These are phyloP conservation scores for Oxytropis ochrocephala DNA, from an alignment of 306 rosid species.

Conservation along the genomic window DNA sequence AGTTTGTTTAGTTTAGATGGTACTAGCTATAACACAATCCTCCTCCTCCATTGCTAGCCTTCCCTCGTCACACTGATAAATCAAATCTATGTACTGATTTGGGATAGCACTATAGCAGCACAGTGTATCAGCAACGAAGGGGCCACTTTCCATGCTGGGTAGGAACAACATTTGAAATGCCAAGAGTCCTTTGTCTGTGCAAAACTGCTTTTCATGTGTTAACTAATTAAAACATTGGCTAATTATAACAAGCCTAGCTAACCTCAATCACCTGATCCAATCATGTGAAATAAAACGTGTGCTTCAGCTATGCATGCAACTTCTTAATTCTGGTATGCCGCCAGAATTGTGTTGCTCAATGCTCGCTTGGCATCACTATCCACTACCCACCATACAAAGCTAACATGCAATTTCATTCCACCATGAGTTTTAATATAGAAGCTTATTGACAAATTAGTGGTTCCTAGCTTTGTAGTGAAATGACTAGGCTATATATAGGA, in stretches of 20 bases:
- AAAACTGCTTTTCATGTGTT: neutral
- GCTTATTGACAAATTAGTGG: neutral
- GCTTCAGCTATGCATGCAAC: neutral
- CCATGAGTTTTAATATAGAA: neutral
- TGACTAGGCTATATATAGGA: neutral
- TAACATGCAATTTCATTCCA: neutral
- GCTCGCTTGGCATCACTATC: neutral
- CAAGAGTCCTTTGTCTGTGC: neutral
- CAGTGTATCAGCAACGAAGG: neutral
- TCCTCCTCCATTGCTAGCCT: neutral
- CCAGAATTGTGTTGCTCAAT: neutral
- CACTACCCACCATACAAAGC: neutral
- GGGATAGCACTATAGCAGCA: neutral
- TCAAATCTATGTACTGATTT: neutral
- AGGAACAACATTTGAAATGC: neutral
- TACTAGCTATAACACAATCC: too few relatives aligned
- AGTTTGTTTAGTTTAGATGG: too few relatives aligned
- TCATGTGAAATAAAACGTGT: conserved; percentile 2
- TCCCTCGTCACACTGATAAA: neutral
- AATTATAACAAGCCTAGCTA: neutral
- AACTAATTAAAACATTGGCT: neutral
- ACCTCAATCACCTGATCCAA: neutral
- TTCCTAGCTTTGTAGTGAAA: neutral
- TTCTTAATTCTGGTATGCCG: neutral
- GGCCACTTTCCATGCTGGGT: neutral